Evolutionary conservation across 1,139 yeast species (phyloP).

Genomic region (Protomyces macrosporus): DNA sequence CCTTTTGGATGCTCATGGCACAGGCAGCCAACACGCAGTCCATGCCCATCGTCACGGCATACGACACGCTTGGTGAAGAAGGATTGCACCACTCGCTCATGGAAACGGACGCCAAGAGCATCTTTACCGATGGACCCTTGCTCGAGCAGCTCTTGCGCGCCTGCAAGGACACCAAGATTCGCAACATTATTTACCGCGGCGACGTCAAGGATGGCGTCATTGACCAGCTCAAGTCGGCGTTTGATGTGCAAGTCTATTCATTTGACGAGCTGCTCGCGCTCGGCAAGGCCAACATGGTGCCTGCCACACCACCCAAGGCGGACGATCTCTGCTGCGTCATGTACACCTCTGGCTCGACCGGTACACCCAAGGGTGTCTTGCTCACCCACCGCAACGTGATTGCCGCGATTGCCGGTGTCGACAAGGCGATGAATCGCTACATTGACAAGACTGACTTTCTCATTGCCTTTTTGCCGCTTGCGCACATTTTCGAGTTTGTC

Average conservation of each 20-base stretch:
- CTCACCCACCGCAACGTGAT: conserved; percentile 70
- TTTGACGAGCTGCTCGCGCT: conserved; percentile 59
- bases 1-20: conserved; percentile 28
- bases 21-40: conserved; percentile 44
- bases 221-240: conserved; percentile 52
- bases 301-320: conserved; percentile 54
- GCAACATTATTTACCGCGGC: conserved; percentile 67
- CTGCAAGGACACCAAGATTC: conserved; percentile 58
- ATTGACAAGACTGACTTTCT: conserved; percentile 59
- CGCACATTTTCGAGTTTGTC: conserved; percentile 89
- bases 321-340: conserved; percentile 84
- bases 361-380: conserved; percentile 95
- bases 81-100: conserved; percentile 83
- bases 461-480: conserved; percentile 87
- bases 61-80: conserved; percentile 89
- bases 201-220: conserved; percentile 58
- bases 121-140: conserved; percentile 77
- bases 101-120: conserved; percentile 70
- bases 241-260: conserved; percentile 68
- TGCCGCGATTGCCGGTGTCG: conserved; percentile 80
- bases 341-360: conserved; percentile 99
- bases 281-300: conserved; percentile 51
- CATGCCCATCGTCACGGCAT: conserved; percentile 89
- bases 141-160: conserved; percentile 65
- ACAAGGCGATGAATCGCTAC: conserved; percentile 51